A percentile compares a stretch with the other conserved stretches of the same genome.
Conservation (phyloP, 2,329 filamentous ascomycete species). For the Ustulina deusta region DNA sequence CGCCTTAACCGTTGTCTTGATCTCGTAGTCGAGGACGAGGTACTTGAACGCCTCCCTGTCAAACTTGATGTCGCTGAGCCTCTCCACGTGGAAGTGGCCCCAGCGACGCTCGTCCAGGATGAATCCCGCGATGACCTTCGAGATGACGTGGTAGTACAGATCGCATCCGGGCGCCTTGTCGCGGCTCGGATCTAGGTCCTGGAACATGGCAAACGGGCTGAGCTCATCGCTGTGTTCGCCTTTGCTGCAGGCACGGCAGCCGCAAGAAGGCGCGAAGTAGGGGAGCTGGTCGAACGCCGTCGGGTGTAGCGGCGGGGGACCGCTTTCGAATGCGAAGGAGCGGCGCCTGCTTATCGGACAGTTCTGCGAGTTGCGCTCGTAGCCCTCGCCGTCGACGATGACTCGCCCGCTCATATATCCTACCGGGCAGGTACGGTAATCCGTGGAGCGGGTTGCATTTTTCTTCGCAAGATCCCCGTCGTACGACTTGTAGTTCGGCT, state of each 20-base stretch:
- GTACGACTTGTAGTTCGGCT: conserved; percentile 61
- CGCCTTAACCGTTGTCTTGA: conserved; percentile 61
- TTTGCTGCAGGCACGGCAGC: conserved; percentile 54
- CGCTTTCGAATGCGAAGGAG: neutral
- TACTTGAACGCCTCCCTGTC: conserved; percentile 64
- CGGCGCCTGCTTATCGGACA: conserved; percentile 18
- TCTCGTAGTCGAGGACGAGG: conserved; percentile 61
- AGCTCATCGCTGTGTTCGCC: conserved; percentile 41
- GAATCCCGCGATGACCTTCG: conserved; percentile 61
- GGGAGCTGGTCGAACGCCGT: conserved; percentile 55
- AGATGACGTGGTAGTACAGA: conserved; percentile 59
- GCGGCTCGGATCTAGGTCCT: conserved; percentile 54
- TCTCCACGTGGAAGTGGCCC: conserved; percentile 57
- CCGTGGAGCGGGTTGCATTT: conserved; percentile 40
- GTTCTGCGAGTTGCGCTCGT: conserved; percentile 43
- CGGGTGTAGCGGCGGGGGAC: conserved; percentile 25
- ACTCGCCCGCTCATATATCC: conserved; percentile 56
- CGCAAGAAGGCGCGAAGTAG: conserved; percentile 56
- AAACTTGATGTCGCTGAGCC: conserved; percentile 56
- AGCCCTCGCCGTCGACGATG: conserved; percentile 59
- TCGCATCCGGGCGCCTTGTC: conserved; percentile 56
- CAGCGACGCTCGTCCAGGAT: conserved; percentile 59
- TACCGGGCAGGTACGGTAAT: conserved; percentile 42
- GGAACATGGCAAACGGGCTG: conserved; percentile 56
- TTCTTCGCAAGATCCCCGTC: conserved; percentile 56